phyloP scores from a whole-genome alignment of 2,329 filamentous ascomycete species.

The Talaromyces sp. region DNA sequence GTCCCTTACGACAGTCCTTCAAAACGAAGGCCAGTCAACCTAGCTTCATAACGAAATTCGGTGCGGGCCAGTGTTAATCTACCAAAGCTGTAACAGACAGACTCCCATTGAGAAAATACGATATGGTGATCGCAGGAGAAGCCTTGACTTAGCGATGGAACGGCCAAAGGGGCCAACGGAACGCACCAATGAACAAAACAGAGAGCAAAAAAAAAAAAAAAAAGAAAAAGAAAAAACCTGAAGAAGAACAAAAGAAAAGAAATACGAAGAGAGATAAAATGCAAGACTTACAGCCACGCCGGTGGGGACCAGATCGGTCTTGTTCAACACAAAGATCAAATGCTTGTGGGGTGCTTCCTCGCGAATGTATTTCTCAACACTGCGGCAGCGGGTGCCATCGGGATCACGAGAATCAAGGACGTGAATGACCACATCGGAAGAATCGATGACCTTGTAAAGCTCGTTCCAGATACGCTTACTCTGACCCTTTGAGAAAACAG shows the following conservation, averaged over 20 bases:
- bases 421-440: constrained; percentile 94
- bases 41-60: constrained; percentile 64
- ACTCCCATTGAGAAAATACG: constrained; percentile 69
- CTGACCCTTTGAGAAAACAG: constrained; percentile 92
- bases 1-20: constrained; percentile 76
- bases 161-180: constrained; percentile 20
- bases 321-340: constrained; percentile 85
- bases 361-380: constrained; percentile 88
- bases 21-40: constrained; percentile 85
- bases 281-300: constrained; percentile 83
- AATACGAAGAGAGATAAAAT: constrained; percentile 8
- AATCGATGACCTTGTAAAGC: constrained; percentile 92
- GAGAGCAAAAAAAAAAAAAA: constrained; percentile 2
- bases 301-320: constrained; percentile 90
- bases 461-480: constrained; percentile 98
- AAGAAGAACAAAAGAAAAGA: constrained; percentile 5
- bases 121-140: constrained; percentile 63
- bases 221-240: constrained; percentile 1
- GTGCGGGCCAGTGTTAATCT: constrained; percentile 80
- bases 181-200: constrained; percentile 4
- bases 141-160: constrained; percentile 84
- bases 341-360: constrained; percentile 97
- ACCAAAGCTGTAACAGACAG: constrained; percentile 99
- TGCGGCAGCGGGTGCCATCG: constrained; percentile 83
- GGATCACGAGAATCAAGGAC: constrained; percentile 89